Base-by-base conservation (phyloP, 805 yeast species). In the Suhomyces sp. region DNA sequence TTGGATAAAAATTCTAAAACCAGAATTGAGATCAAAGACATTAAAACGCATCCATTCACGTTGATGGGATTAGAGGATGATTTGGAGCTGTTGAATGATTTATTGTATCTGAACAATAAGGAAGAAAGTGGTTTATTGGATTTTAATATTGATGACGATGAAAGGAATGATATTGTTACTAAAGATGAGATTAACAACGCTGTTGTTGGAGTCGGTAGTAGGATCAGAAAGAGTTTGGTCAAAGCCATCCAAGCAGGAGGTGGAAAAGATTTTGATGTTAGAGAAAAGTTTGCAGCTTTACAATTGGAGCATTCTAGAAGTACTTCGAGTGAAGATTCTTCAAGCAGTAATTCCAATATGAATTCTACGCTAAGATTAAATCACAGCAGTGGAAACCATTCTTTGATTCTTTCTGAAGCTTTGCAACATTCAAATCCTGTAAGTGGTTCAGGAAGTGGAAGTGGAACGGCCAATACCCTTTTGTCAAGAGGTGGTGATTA, bases 141-240 rank as follows among this genome's bases (percentile, higher is more conserved):
- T 29, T 26, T 46, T 47, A 28, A 41, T 48, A 36, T 54, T 48
- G 29, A 28, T 25, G 32, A 26, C 51, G 64, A 45, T 20, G 63
- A 75, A 68, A 28, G 27, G 16, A 28, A 28, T 27, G 48, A 79
- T 33, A 73, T 74, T 23, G 81, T 83, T 6, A 70, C 82, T 2
- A 73, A 69, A 30, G 81, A 80, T 38, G 95, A 88, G 40, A 72
- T 85, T 6, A 75, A 79, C 43, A 75, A 78, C 42, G 95, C 95
- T 1, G 88, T 88, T 3, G 73, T 81, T 22, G 95, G 95, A n/a
- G 72, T 88, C 31, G 90, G 88, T 6, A 73, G 77, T 33, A 70
- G 81, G 36, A 68, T 87, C 27, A 76, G 68, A 46, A 72, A 68
- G 39, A 71, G 75, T 17, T 50, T 80, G 4, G 60, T 72, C 4